Conservation (phyloP, 495 filamentous ascomycete species). For the Paragyromitra xinjiangensis region DNA sequence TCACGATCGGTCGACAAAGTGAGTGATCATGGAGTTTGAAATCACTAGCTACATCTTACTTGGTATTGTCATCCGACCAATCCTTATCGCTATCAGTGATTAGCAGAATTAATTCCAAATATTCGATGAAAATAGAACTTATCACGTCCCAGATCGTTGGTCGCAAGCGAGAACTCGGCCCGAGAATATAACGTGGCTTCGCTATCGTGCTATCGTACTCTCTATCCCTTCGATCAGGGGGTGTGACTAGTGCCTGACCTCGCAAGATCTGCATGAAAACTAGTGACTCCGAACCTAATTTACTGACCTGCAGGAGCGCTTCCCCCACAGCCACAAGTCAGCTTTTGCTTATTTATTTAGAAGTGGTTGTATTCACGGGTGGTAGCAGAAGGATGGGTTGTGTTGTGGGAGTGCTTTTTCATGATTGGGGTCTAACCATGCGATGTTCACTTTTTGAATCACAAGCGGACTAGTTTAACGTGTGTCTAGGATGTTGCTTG, state of each 20-base stretch:
- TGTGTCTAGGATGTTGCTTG: neutral
- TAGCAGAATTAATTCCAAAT: neutral
- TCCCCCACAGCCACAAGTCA: neutral
- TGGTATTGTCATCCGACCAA: neutral
- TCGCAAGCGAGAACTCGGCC: neutral
- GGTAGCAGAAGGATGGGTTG: neutral
- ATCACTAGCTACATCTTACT: no score
- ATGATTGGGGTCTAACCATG: neutral
- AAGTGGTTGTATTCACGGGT: neutral
- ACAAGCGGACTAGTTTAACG: neutral
- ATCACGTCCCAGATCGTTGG: neutral
- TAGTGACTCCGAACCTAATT: neutral
- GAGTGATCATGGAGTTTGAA: neutral
- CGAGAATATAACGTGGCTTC: neutral
- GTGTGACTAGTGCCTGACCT: neutral
- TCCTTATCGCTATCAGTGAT: neutral
- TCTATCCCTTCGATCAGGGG: neutral
- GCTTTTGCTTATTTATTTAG: neutral
- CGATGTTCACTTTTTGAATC: neutral
- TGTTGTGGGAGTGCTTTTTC: slow-evolving; percentile 13
- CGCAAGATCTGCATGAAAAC: slow-evolving; percentile 2
- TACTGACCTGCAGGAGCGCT: neutral
- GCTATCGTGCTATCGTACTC: neutral
- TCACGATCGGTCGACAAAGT: neutral
- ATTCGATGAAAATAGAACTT: neutral